These are phyloP conservation scores for Zasmidium angulare DNA, from an alignment of 2,329 filamentous ascomycete species.

Conservation along the genomic window DNA sequence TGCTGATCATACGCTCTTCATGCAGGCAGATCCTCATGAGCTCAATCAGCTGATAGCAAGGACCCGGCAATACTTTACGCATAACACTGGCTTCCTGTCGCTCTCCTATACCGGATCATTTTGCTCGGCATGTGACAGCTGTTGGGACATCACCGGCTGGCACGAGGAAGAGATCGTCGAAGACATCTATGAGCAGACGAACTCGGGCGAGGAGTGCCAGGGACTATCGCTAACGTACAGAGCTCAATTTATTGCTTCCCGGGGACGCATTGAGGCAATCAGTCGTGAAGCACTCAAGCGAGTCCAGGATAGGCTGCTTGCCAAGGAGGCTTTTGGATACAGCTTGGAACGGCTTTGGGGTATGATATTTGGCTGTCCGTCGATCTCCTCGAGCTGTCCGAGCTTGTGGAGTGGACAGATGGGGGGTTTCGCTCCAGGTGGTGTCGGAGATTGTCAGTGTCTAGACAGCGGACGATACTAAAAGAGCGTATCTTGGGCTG, in stretches of 20 bases:
- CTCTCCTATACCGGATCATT: conserved; percentile 11
- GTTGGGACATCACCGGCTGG: conserved; percentile 10
- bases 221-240: conserved; percentile 8
- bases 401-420: conserved; percentile 9
- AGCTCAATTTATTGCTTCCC: conserved; percentile 12
- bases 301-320: not conserved
- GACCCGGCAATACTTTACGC: conserved; percentile 10
- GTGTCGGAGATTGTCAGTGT: conserved; percentile 10
- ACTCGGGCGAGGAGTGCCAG: conserved; percentile 4
- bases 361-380: conserved; percentile 6
- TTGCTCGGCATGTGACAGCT: conserved; percentile 9
- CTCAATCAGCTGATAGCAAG: conserved; percentile 39
- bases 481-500: too few relatives aligned
- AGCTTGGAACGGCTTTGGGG: conserved; percentile 10
- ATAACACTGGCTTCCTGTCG: conserved; percentile 25
- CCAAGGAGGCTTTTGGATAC: conserved; percentile 8
- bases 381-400: conserved; percentile 2
- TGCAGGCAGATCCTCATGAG: conserved; percentile 48
- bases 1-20: conserved; percentile 49
- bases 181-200: conserved; percentile 7
- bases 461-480: not conserved
- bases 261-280: not conserved
- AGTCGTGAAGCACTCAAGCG: not conserved
- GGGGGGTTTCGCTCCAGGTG: conserved; percentile 1
- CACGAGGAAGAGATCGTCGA: not conserved